Percentiles rank a stretch among this genome's conserved stretches.
Conservation (phyloP, 192 early-diverging fungal species). For the Podila verticillata region DNA sequence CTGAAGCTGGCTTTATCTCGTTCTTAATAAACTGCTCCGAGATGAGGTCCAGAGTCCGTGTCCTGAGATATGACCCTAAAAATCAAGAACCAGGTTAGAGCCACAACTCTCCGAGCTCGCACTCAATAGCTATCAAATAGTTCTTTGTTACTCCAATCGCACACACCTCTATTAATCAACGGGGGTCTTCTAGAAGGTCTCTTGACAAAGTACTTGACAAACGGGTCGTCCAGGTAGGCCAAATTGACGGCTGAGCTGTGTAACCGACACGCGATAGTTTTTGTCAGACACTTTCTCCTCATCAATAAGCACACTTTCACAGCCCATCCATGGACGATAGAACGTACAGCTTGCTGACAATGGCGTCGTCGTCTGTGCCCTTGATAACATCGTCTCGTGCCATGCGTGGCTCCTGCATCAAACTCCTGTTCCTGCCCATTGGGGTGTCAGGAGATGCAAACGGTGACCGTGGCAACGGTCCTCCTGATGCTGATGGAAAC, state of each 20-base stretch:
- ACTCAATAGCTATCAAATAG: too few relatives aligned
- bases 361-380: conserved; percentile 94
- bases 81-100: background rate
- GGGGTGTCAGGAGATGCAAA: background rate
- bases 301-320: too few relatives aligned
- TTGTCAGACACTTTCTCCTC: background rate
- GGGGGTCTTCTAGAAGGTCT: conserved; percentile 81
- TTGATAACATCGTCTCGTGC: conserved; percentile 76
- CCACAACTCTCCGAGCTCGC: background rate
- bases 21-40: conserved; percentile 70
- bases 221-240: conserved; percentile 88
- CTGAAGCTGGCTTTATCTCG: background rate
- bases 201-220: conserved; percentile 82
- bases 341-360: conserved; percentile 77
- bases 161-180: conserved; percentile 89
- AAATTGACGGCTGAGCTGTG: conserved; percentile 79
- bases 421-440: background rate
- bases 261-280: background rate
- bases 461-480: background rate
- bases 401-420: conserved; percentile 6
- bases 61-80: conserved; percentile 82
- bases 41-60: conserved; percentile 70
- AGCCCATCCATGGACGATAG: background rate
- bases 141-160: too few relatives aligned
- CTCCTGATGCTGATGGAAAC: background rate